Base-by-base conservation (phyloP, 2,329 filamentous ascomycete species). In the Penicillium sp. region DNA sequence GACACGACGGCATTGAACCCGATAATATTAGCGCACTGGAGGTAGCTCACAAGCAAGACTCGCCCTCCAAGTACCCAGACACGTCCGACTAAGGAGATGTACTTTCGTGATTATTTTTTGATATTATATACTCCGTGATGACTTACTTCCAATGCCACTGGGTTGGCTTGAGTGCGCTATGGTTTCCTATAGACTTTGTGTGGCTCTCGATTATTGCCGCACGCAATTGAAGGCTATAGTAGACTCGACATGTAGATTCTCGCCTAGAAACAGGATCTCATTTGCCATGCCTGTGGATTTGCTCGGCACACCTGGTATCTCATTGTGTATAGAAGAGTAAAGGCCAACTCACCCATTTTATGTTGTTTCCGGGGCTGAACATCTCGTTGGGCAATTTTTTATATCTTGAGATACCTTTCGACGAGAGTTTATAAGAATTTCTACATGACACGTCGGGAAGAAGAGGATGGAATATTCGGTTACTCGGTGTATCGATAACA, bases 1-100 rank as follows among this genome's bases (percentile, higher is more conserved):
- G 59, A 9, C 54, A 57, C 25, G 55, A 59, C 13, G 53, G 51
- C 4, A 22, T 49, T 20, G 51, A 51, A 11, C 24, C 31, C 4
- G 54, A 54, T 18, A 45, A 46, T 27, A 25, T 57, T 7, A 46
- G 51, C 5, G 41, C 48, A 1, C 24, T 59, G 25, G 49, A 57
- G 20, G 47, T 57, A 31, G 22, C 52, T 4, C 41, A 50, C 18
- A 50, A 51, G 35, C 24, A 44, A 22, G 6, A 41, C 39, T 41
- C 39, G 14, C 13, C 5, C 10, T 40, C 27, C 13, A 44, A 25
- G 25, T 38, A 44, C 24, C 41, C 31, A 5, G 48, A 49, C 30
- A 20, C 36, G 28, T 41, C 22, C 27, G 43, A 41, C 4, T 27
- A 35, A 28, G 20, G 14, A 28, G 5, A 25, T 25, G 13, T 18